Evolutionary conservation across 2,329 filamentous ascomycete species (phyloP).

Genomic region (Epichloe sylvatica): DNA sequence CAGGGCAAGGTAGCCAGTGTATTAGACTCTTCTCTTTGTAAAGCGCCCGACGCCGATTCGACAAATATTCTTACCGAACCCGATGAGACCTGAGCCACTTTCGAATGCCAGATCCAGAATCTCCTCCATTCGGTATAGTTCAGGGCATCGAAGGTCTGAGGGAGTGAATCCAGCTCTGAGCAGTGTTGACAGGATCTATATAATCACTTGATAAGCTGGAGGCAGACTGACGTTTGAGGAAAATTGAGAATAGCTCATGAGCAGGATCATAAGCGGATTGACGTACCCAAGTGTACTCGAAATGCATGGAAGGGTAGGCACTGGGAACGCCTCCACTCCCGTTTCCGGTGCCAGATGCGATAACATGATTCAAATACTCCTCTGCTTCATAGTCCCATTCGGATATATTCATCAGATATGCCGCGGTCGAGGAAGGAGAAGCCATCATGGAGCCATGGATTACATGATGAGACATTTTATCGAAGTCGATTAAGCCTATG

Average conservation of each 20-base stretch:
- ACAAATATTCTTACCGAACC: constrained; percentile 4
- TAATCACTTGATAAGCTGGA: too few relatives aligned
- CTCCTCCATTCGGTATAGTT: too few relatives aligned
- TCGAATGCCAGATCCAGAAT: not conserved
- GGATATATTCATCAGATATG: constrained; percentile 8
- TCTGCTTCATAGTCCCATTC: constrained; percentile 9
- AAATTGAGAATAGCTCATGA: not conserved
- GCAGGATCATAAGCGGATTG: not conserved
- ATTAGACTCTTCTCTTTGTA: not conserved
- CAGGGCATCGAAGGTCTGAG: not conserved
- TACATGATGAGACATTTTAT: constrained; percentile 5
- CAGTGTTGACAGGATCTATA: constrained; percentile 3
- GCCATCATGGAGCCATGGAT: constrained; percentile 10
- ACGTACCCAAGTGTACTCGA: constrained; percentile 3
- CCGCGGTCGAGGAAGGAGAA: constrained; percentile 10
- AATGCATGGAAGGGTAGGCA: constrained; percentile 6
- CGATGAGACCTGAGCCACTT: constrained; percentile 4
- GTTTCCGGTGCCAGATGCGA: not conserved
- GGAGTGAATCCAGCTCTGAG: constrained; percentile 2
- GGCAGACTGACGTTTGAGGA: not conserved
- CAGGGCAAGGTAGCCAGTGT: not conserved
- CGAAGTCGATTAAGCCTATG: constrained; percentile 9
- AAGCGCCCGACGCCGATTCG: too few relatives aligned
- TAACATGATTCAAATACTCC: constrained; percentile 6
- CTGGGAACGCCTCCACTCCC: constrained; percentile 6